Conservation (phyloP, 768 basidiomycete genomes). For the Gautieria morchelliformis region DNA sequence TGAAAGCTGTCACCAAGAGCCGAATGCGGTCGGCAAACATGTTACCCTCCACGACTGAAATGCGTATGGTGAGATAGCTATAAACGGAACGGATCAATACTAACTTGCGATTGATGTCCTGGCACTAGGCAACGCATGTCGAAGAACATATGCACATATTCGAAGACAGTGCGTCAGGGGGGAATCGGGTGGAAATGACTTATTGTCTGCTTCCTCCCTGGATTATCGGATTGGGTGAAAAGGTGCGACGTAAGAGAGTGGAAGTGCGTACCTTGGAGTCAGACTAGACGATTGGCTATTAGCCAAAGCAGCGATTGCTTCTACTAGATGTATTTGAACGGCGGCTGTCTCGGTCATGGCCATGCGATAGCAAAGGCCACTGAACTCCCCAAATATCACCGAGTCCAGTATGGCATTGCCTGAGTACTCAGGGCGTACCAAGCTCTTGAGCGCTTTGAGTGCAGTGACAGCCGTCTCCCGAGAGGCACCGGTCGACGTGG, state of each 20-base stretch:
- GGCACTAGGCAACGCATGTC: constrained; percentile 54
- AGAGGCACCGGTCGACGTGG: constrained; percentile 31
- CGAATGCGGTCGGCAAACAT: constrained; percentile 43
- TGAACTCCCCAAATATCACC: constrained; percentile 82
- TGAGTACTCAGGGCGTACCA: constrained; percentile 73
- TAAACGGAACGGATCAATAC: constrained; percentile 6
- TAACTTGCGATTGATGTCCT: constrained; percentile 45
- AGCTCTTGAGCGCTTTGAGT: constrained; percentile 65
- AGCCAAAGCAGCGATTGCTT: constrained; percentile 55
- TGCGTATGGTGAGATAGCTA: neutral
- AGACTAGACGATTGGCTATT: constrained; percentile 22
- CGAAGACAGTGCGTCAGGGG: constrained; percentile 61
- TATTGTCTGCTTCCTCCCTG: neutral
- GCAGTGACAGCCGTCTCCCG: constrained; percentile 46
- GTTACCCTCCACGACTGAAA: constrained; percentile 1
- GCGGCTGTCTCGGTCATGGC: constrained; percentile 75
- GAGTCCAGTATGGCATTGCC: constrained; percentile 76
- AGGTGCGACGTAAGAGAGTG: neutral
- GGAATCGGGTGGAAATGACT: constrained; percentile 17
- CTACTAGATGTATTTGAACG: constrained; percentile 64
- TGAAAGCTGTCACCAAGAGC: constrained; percentile 56
- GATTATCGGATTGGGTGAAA: neutral
- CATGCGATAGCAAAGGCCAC: constrained; percentile 80
- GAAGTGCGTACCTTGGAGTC: constrained; percentile 2
- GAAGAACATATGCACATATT: constrained; percentile 74